Base-by-base conservation (phyloP, 2,329 filamentous ascomycete genomes). In the Fusarium oxysporum region DNA sequence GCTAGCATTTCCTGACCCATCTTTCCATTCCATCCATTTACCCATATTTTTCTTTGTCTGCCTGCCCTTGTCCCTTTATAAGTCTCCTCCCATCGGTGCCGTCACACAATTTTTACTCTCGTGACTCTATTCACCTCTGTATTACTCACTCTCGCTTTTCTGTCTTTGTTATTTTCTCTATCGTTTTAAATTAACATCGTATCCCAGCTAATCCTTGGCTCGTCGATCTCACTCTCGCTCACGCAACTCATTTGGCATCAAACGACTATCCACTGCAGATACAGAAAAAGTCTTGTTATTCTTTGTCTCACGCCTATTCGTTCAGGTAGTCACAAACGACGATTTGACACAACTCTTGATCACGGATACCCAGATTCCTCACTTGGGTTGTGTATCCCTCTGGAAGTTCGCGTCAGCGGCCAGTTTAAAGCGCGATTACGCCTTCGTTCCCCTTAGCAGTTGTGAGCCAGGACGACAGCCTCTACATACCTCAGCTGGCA, bases 1-100 rank as follows among this genome's bases (percentile, higher is more conserved):
- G 35, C 17, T 17, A 64, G 62, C 59, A 56, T 57, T 60, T 62
- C 48, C 57, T 48, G 66, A 65, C 66, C 65, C 65, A 53, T 69
- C 48, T 62, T 65, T 47, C 50, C 47, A 64, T 71, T 67, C 70
- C 70, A 35, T 51, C 28, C 23, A 16, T 12, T 9, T 32, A 41
- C 54, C 59, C 54, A 48, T 44, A 28, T 67, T 45, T 68, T 55
- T 33, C 47, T 66, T 69, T 66, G 60, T 62, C 58, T 59, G 61
- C 37, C 51, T 54, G 65, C 51, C 71, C 71, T 72, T 68, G 68
- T 68, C 72, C 41, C 65, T 72, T 72, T 74, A 62, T 59, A 72
- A 70, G 59, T 54, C 54, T 71, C 62, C 51, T 66, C 61, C 21
- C 47, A 33, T 65, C 45, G 30, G 47, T 51, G 48, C 50, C 35